Percentiles rank a stretch among this genome's conserved stretches.
These are phyloP conservation scores for Ceratocystis alfenasii DNA, from an alignment of 2,329 filamentous ascomycete genomes.

Conservation along the genomic window DNA sequence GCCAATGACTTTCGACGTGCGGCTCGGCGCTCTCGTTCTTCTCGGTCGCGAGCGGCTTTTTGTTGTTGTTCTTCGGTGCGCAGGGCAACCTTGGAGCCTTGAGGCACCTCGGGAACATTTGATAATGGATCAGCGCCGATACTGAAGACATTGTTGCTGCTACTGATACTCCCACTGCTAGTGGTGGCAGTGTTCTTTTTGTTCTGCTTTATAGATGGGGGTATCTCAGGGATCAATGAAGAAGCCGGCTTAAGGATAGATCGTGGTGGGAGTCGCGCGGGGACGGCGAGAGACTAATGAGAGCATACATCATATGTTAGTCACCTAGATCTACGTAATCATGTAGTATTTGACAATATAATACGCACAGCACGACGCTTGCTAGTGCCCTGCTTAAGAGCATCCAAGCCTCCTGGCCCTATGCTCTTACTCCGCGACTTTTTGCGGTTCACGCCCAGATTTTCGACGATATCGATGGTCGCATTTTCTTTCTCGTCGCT, in stretches of 20 bases:
- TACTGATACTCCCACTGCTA: not conserved
- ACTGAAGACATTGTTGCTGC: slow-evolving; percentile 13
- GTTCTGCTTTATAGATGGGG: slow-evolving; percentile 30
- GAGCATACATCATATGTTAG: not conserved
- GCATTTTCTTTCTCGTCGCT: slow-evolving; percentile 61
- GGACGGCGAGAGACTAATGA: slow-evolving; percentile 44
- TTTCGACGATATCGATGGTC: slow-evolving; percentile 51
- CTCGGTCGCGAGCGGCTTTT: slow-evolving; percentile 54
- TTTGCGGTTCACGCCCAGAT: slow-evolving; percentile 41
- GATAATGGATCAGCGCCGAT: slow-evolving; percentile 19
- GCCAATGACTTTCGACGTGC: slow-evolving; percentile 85
- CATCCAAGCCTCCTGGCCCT: slow-evolving; percentile 79
- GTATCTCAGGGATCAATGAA: slow-evolving; percentile 50
- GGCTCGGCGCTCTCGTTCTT: slow-evolving; percentile 66
- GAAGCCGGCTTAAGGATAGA: slow-evolving; percentile 77
- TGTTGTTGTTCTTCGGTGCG: slow-evolving; percentile 60
- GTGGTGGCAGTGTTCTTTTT: not conserved
- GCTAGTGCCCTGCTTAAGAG: slow-evolving; percentile 59
- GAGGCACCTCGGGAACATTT: slow-evolving; percentile 24
- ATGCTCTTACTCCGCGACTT: slow-evolving; percentile 92
- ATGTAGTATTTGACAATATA: not conserved
- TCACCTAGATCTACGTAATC: not conserved
- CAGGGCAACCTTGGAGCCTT: slow-evolving; percentile 44
- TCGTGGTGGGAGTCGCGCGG: slow-evolving; percentile 40
- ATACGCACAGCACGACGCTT: slow-evolving; percentile 64